phyloP scores from a whole-genome alignment of 345 rosid species.

The Euphorbia lathyris region DNA sequence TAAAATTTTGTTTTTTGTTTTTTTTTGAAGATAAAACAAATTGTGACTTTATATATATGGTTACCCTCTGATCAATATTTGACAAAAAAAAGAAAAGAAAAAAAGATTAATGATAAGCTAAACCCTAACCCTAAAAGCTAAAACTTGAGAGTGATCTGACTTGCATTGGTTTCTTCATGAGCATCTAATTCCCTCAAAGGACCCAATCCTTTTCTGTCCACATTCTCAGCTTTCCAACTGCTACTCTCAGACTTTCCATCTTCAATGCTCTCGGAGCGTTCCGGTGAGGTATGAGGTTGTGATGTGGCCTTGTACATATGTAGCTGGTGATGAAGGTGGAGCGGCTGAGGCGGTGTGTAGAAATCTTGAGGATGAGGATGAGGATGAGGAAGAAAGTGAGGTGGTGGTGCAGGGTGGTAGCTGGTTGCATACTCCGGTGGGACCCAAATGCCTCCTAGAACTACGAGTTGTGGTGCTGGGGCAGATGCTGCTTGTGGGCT shows the following conservation, averaged over 20 bases:
- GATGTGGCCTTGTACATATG: constrained; percentile 50
- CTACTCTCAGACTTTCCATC: constrained; percentile 83
- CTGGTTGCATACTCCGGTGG: constrained; percentile 82
- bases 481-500: constrained; percentile 73
- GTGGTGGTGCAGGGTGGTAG: constrained; percentile 38
- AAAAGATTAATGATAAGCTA: no score
- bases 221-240: constrained; percentile 71
- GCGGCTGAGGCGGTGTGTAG: constrained; percentile 46
- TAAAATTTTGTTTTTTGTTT: constrained; percentile 2
- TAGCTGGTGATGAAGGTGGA: constrained; percentile 58
- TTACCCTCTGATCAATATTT: constrained; percentile 10
- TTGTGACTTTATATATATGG: constrained; percentile 23
- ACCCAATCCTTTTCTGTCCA: constrained; percentile 61
- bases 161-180: constrained; percentile 74
- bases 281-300: constrained; percentile 50
- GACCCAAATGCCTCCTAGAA: constrained; percentile 92
- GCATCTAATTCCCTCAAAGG: constrained; percentile 73
- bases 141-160: constrained; percentile 89
- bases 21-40: constrained; percentile 18
- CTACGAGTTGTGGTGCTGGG: constrained; percentile 63
- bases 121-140: constrained; percentile 23
- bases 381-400: constrained; percentile 71
- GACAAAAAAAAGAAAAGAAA: constrained; percentile 2
- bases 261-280: constrained; percentile 72
- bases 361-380: constrained; percentile 63